Evolutionary conservation across 371 early-diverging fungal species (phyloP).

Genomic region (Haplosporangium sp.): DNA sequence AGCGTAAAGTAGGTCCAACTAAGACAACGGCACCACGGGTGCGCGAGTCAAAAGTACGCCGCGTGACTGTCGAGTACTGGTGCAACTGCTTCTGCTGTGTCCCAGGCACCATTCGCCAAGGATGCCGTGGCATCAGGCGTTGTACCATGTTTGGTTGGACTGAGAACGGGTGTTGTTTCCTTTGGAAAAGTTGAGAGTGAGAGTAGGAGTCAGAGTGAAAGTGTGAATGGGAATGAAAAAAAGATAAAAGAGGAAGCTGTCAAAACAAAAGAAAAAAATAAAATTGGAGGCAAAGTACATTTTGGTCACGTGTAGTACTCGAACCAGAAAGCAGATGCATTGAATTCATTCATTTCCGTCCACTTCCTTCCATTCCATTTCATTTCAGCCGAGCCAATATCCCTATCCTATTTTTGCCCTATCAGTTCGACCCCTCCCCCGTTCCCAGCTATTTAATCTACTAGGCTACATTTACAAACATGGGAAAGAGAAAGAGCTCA

Average conservation of each 20-base stretch:
- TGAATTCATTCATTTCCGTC: not conserved
- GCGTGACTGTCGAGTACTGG: conserved; percentile 15
- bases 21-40: not conserved
- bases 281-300: too few species aligned
- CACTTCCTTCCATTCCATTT: not conserved
- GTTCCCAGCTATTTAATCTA: not conserved
- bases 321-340: not conserved
- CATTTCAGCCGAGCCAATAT: not conserved
- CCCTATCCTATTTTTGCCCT: not conserved
- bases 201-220: not conserved
- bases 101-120: conserved; percentile 17
- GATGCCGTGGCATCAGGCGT: conserved; percentile 33
- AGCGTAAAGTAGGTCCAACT: not conserved
- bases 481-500: conserved; percentile 90
- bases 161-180: not conserved
- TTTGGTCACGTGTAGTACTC: not conserved
- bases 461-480: conserved; percentile 18
- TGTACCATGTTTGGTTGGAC: conserved; percentile 20
- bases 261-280: too few species aligned
- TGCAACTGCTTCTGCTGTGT: not conserved
- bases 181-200: not conserved
- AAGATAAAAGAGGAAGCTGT: not conserved
- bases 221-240: not conserved
- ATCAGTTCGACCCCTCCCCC: not conserved
- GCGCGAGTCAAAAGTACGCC: conserved; percentile 6